phyloP scores from a whole-genome alignment of 441 rosid genomes.

The Populus hybrid region DNA sequence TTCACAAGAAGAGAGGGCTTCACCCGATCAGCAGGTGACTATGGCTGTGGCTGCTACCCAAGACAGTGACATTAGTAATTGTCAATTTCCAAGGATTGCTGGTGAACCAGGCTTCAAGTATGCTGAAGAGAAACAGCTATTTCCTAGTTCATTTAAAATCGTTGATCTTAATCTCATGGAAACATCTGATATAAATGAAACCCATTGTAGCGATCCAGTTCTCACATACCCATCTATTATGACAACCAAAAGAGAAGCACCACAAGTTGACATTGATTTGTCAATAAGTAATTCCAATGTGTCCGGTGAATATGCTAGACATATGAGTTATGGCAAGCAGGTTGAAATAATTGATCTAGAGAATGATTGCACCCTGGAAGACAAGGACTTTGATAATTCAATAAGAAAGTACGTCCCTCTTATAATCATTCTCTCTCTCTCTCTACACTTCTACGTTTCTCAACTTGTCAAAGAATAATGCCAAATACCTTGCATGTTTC shows the following conservation, averaged over 20 bases:
- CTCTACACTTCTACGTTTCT: not conserved
- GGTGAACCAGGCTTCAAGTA: conserved; percentile 37
- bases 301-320: conserved; percentile 48
- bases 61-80: conserved; percentile 34
- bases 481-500: not conserved
- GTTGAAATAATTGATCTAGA: conserved; percentile 93
- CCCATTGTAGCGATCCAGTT: conserved; percentile 38
- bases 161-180: conserved; percentile 90
- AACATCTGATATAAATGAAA: conserved; percentile 57
- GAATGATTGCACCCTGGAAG: conserved; percentile 59
- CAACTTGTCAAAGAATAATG: conserved; percentile 5
- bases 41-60: conserved; percentile 16
- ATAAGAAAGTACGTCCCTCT: conserved; percentile 55
- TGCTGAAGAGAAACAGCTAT: conserved; percentile 73
- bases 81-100: conserved; percentile 29
- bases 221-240: conserved; percentile 34
- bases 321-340: conserved; percentile 50
- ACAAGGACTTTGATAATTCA: conserved; percentile 45
- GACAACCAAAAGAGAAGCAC: conserved; percentile 44
- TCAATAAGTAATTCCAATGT: conserved; percentile 65
- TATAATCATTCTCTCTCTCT: conserved; percentile 13
- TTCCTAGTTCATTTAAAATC: conserved; percentile 81
- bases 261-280: conserved; percentile 69
- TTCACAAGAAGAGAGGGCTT: conserved; percentile 31
- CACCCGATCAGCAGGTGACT: conserved; percentile 31